Conservation (phyloP, 768 basidiomycete species). For the Ephemerocybe angulata region DNA sequence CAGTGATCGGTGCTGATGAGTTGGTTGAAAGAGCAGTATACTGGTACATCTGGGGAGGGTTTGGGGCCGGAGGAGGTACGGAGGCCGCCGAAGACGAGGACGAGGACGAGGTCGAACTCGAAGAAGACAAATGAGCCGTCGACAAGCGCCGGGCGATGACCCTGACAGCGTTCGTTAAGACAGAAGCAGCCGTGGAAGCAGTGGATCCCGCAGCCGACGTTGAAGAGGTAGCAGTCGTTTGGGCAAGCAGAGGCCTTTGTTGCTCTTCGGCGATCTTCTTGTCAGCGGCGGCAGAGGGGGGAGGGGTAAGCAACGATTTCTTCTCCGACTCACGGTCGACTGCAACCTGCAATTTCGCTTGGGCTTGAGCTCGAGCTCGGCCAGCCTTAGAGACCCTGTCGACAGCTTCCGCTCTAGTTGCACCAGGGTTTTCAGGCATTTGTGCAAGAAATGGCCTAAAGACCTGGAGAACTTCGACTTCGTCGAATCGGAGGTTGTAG, state of each 20-base stretch:
- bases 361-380: slow-evolving; percentile 41
- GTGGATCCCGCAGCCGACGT: slow-evolving; percentile 11
- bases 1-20: slow-evolving; percentile 19
- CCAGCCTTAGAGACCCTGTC: slow-evolving; percentile 50
- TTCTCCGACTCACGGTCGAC: slow-evolving; percentile 19
- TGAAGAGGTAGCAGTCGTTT: neutral
- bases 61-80: slow-evolving; percentile 1
- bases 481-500: slow-evolving; percentile 88
- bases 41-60: slow-evolving; percentile 10
- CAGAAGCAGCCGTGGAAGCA: slow-evolving; percentile 5
- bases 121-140: slow-evolving; percentile 34
- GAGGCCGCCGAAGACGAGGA: slow-evolving; percentile 11
- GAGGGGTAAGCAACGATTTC: slow-evolving; percentile 3
- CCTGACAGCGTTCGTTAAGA: slow-evolving; percentile 53
- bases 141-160: slow-evolving; percentile 58
- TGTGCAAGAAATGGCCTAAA: slow-evolving; percentile 68
- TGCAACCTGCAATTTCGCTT: slow-evolving; percentile 13
- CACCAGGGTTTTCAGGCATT: slow-evolving; percentile 18
- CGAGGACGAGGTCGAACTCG: slow-evolving; percentile 25
- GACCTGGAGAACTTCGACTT: slow-evolving; percentile 66
- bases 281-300: neutral
- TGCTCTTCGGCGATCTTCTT: slow-evolving; percentile 1
- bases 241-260: neutral
- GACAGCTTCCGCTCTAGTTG: slow-evolving; percentile 49
- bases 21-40: slow-evolving; percentile 6